Evolutionary conservation across 768 basidiomycete species (phyloP).

Genomic region (Lepiota brunneoincarnata): DNA sequence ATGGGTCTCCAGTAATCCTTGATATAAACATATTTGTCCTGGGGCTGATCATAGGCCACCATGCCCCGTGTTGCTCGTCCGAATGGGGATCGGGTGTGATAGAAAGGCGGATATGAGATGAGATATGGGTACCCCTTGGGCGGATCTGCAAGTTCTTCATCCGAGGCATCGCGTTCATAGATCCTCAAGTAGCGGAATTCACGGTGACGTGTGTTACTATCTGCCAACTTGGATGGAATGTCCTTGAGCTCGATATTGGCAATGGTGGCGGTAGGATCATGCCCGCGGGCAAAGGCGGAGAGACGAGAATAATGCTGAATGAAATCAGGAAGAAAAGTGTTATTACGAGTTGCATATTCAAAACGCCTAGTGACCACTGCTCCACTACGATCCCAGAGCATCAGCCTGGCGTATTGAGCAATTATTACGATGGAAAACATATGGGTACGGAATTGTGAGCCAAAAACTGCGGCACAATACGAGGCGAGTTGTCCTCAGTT

Average conservation of each 20-base stretch:
- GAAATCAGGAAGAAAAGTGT: conserved; percentile 19
- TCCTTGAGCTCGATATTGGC: too few species aligned
- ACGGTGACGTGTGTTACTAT: too few species aligned
- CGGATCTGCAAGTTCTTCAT: background rate
- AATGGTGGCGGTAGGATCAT: too few species aligned
- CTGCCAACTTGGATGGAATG: too few species aligned
- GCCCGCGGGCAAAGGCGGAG: conserved; percentile 17
- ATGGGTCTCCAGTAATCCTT: conserved; percentile 27
- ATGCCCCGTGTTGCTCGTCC: conserved; percentile 19
- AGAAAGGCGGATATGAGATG: conserved; percentile 12
- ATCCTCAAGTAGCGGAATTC: too few species aligned
- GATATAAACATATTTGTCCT: conserved; percentile 16
- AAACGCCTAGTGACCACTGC: conserved; percentile 23
- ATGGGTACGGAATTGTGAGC: conserved; percentile 27
- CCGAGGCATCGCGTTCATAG: too few species aligned
- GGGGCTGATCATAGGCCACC: conserved; percentile 14
- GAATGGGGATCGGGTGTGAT: conserved; percentile 16
- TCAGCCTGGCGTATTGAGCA: conserved; percentile 22
- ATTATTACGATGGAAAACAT: conserved; percentile 28
- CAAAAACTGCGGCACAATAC: conserved; percentile 20
- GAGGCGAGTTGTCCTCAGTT: conserved; percentile 21
- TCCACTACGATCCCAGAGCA: conserved; percentile 34
- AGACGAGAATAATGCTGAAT: conserved; percentile 22
- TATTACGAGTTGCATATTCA: conserved; percentile 16
- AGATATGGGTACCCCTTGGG: conserved; percentile 3